These are phyloP conservation scores for Aspergillus kassunensis DNA, from an alignment of 495 filamentous ascomycete species.

Conservation along the genomic window DNA sequence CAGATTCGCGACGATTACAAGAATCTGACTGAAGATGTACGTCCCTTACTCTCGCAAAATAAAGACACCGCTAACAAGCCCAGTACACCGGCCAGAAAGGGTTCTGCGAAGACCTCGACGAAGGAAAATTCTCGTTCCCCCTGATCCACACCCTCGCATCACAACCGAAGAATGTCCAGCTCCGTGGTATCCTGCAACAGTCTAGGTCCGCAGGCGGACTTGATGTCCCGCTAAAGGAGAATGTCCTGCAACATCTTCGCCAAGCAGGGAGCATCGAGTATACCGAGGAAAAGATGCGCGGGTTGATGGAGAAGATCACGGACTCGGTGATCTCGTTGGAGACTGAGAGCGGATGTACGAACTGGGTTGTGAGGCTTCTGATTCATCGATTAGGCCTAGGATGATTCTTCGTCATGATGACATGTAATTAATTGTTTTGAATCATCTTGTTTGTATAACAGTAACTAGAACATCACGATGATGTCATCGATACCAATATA, in stretches of 20 bases:
- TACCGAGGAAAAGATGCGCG: constrained; percentile 11
- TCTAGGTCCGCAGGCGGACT: constrained; percentile 4
- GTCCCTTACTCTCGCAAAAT: neutral
- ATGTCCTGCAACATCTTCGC: constrained; percentile 10
- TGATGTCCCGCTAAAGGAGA: constrained; percentile 16
- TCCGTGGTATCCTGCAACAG: constrained; percentile 17
- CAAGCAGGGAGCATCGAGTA: constrained; percentile 18
- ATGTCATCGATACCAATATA: constrained; percentile 2
- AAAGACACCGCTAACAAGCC: neutral
- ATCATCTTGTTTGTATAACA: too few relatives aligned
- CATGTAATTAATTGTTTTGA: too few relatives aligned
- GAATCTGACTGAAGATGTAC: constrained; percentile 26
- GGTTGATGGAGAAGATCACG: constrained; percentile 10
- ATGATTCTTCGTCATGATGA: neutral
- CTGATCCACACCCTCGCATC: constrained; percentile 22
- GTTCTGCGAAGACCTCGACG: constrained; percentile 37
- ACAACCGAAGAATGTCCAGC: constrained; percentile 3
- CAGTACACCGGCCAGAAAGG: constrained; percentile 32
- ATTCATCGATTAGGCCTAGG: constrained; percentile 6
- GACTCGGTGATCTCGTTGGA: constrained; percentile 6
- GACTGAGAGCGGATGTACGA: constrained; percentile 9
- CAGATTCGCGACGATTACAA: constrained; percentile 41
- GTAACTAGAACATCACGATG: constrained; percentile 6
- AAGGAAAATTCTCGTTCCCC: constrained; percentile 36
- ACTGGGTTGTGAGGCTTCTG: constrained; percentile 21